Conservation (phyloP, 2,329 filamentous ascomycete genomes). For the Nigrospora osmanthi region DNA sequence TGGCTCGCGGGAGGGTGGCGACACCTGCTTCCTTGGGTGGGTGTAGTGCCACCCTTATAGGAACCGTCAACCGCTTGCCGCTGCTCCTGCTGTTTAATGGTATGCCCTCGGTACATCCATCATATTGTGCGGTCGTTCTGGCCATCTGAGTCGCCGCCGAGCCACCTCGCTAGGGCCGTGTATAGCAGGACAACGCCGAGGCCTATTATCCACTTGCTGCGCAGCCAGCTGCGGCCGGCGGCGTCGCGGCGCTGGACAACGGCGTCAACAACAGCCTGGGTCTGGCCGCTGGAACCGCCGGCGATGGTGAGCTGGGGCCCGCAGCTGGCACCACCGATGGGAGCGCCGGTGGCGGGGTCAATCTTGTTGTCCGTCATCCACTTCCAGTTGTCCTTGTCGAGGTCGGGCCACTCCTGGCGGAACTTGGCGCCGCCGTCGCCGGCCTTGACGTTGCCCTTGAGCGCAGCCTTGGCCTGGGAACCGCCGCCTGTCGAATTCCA, state of each 20-base stretch:
- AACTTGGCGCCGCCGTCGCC: slow-evolving; percentile 93
- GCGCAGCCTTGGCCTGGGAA: slow-evolving; percentile 48
- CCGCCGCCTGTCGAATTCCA: slow-evolving; percentile 96
- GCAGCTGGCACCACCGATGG: slow-evolving; percentile 41
- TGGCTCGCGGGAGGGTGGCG: too few species aligned
- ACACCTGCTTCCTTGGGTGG: too few species aligned
- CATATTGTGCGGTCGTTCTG: not conserved
- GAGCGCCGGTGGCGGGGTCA: slow-evolving; percentile 66
- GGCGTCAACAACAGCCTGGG: slow-evolving; percentile 68
- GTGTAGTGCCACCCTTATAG: too few species aligned
- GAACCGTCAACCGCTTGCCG: too few species aligned
- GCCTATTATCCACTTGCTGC: slow-evolving; percentile 66
- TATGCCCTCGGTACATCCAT: too few species aligned
- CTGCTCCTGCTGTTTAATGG: too few species aligned
- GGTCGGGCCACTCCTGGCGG: slow-evolving; percentile 77
- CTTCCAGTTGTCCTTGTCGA: slow-evolving; percentile 82
- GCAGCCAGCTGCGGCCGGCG: slow-evolving; percentile 74
- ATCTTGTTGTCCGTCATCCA: slow-evolving; percentile 84
- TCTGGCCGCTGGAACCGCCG: slow-evolving; percentile 53
- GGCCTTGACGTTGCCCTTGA: slow-evolving; percentile 76
- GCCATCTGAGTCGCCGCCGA: slow-evolving; percentile 34
- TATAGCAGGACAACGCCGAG: slow-evolving; percentile 68
- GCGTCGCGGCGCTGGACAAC: slow-evolving; percentile 64
- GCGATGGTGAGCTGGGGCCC: slow-evolving; percentile 52
- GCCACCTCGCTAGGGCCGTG: slow-evolving; percentile 69